These are phyloP conservation scores for Aspergillus cavernicola DNA, from an alignment of 495 filamentous ascomycete species.

Conservation along the genomic window DNA sequence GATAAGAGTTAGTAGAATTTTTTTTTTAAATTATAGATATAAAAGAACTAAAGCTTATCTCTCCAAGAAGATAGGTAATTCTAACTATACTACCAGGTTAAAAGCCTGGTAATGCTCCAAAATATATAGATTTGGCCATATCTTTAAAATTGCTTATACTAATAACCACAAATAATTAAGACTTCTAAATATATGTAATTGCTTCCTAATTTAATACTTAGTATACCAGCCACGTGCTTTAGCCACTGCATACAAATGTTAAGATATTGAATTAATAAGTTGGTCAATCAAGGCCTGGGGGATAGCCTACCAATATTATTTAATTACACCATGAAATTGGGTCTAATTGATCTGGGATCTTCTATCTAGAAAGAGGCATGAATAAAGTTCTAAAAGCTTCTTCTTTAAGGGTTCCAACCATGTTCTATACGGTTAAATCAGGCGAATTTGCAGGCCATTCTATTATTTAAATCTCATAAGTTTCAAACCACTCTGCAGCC, in stretches of 20 bases:
- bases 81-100: too few relatives aligned
- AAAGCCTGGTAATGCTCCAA: too few relatives aligned
- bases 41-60: too few relatives aligned
- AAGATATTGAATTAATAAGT: too few relatives aligned
- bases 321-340: neutral
- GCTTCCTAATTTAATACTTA: neutral
- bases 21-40: too few relatives aligned
- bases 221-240: conserved; percentile 2
- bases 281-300: conserved; percentile 1
- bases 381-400: neutral
- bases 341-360: neutral
- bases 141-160: neutral
- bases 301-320: neutral
- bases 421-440: conserved; percentile 3
- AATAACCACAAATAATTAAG: neutral
- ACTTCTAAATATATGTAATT: neutral
- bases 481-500: neutral
- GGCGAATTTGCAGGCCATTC: neutral
- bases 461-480: neutral
- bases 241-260: neutral
- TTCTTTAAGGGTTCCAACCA: neutral
- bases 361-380: neutral
- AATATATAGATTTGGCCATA: neutral
- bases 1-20: too few relatives aligned
- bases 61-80: too few relatives aligned